These are phyloP conservation scores for Fusarium ramigenum DNA, from an alignment of 2,329 filamentous ascomycete species.

Conservation along the genomic window DNA sequence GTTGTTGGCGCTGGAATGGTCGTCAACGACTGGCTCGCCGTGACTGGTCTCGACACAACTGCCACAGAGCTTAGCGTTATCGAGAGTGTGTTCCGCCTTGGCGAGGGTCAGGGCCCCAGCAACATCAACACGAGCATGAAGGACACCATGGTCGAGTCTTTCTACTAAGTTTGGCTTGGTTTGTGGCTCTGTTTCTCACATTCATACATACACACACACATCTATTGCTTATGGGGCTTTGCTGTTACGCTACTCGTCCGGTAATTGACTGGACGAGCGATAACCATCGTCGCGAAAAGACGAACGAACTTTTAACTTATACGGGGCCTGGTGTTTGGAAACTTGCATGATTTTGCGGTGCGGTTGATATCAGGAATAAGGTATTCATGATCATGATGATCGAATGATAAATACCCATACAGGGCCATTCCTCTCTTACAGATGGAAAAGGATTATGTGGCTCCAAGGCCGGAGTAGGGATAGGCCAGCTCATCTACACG, in stretches of 20 bases:
- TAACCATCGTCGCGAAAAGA: conserved; percentile 3
- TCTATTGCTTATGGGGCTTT: conserved; percentile 20
- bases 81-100: conserved; percentile 94
- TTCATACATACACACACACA: not conserved
- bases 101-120: conserved; percentile 82
- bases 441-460: not conserved
- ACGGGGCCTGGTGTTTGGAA: conserved; percentile 39
- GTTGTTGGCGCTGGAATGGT: conserved; percentile 82
- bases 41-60: conserved; percentile 92
- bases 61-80: conserved; percentile 97
- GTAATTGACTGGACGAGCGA: conserved; percentile 22
- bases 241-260: conserved; percentile 17
- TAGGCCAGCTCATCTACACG: not conserved
- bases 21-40: conserved; percentile 89
- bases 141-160: conserved; percentile 98
- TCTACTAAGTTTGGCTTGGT: conserved; percentile 72
- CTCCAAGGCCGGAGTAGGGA: not conserved
- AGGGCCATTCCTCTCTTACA: not conserved
- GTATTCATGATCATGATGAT: conserved; percentile 33
- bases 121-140: conserved; percentile 87
- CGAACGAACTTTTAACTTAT: conserved; percentile 19
- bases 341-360: conserved; percentile 21
- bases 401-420: conserved; percentile 20
- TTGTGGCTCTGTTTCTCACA: conserved; percentile 5
- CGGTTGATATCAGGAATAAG: conserved; percentile 23